Evolutionary conservation across 2,329 filamentous ascomycete genomes (phyloP).

Genomic region (Talaromyces sp.): DNA sequence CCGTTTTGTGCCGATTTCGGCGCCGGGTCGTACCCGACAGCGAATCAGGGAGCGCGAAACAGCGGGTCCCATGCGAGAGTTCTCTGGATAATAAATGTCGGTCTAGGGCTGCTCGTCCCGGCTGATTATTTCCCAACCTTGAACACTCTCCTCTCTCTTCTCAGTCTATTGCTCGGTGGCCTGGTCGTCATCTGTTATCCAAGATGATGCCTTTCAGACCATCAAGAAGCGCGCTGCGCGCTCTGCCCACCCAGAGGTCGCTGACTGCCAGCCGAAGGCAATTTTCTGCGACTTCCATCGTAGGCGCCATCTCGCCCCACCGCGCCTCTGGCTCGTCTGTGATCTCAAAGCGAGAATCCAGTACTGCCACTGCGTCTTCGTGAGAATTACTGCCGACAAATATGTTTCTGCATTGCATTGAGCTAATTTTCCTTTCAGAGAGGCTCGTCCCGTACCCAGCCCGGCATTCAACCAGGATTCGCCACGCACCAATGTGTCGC

Average conservation of each 20-base stretch:
- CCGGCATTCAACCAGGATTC: slow-evolving; percentile 53
- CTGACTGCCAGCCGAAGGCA: slow-evolving; percentile 30
- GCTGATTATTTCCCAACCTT: neutral
- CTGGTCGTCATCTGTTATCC: slow-evolving; percentile 28
- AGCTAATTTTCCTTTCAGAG: slow-evolving; percentile 31
- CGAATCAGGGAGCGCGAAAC: neutral
- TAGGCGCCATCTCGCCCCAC: slow-evolving; percentile 42
- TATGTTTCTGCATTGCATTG: neutral
- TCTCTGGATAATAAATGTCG: neutral
- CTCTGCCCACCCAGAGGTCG: slow-evolving; percentile 38
- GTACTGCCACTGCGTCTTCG: slow-evolving; percentile 45
- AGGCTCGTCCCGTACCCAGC: slow-evolving; percentile 55
- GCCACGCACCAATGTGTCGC: slow-evolving; percentile 59
- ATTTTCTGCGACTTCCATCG: slow-evolving; percentile 41
- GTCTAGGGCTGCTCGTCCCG: neutral
- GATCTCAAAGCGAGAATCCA: slow-evolving; percentile 38
- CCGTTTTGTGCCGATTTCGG: neutral
- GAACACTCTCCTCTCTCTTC: slow-evolving; percentile 4
- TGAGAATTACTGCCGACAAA: slow-evolving; percentile 41
- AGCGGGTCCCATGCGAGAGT: neutral
- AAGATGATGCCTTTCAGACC: slow-evolving; percentile 47
- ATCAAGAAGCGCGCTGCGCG: slow-evolving; percentile 43
- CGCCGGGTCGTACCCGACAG: neutral
- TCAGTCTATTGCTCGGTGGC: slow-evolving; percentile 19
- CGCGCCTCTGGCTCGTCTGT: slow-evolving; percentile 31